Base-by-base conservation (phyloP, 1,139 yeast genomes). In the Sugiyamaella novakii region DNA sequence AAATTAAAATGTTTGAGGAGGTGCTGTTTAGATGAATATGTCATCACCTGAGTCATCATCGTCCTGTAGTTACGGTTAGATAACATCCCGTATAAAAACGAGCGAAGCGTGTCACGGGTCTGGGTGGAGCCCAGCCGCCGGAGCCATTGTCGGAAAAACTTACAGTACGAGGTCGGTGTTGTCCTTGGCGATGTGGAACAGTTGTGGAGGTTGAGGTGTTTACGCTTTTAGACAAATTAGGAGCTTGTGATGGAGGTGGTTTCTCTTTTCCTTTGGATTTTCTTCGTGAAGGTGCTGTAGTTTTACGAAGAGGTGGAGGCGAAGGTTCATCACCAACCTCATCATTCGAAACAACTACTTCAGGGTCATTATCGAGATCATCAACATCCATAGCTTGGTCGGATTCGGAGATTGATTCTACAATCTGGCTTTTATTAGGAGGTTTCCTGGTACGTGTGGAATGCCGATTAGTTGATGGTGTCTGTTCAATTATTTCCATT, bases 41-140 rank as follows among this genome's bases (percentile, higher is more conserved):
- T 38, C 42, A 11, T 38, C 42, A 6, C 30, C 42, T 3, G 42
- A 38, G 22, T 25, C 42, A 27, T 28, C 40, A 14, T 36, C 40
- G 30, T 19, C 29, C 28, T 19, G 29, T 3, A 10, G 40, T 15
- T 24, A 19, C 12, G 21, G 33, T 19, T 38, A n/a, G 39, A n/a
- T n/a, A n/a, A n/a, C n/a, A n/a, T n/a, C n/a, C n/a, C n/a, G n/a
- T n/a, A n/a, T n/a, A n/a, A n/a, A n/a, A n/a, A n/a, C n/a, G n/a
- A n/a, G n/a, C n/a, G n/a, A n/a, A n/a, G n/a, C n/a, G n/a, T n/a
- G n/a, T n/a, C n/a, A 22, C 25, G 25, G 25, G 25, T 22, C 25
- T 8, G 25, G 25, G 25, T 8, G 8, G 25, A 22, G 25, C 25
- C 25, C 25, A 8, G 25, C 25, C 25, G 25, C 25, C 25, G 25